Evolutionary conservation across 139 green algal species (phyloP), one percentile per base, ranked within the genome.

Genomic region (Gonium pectorale): DNA sequence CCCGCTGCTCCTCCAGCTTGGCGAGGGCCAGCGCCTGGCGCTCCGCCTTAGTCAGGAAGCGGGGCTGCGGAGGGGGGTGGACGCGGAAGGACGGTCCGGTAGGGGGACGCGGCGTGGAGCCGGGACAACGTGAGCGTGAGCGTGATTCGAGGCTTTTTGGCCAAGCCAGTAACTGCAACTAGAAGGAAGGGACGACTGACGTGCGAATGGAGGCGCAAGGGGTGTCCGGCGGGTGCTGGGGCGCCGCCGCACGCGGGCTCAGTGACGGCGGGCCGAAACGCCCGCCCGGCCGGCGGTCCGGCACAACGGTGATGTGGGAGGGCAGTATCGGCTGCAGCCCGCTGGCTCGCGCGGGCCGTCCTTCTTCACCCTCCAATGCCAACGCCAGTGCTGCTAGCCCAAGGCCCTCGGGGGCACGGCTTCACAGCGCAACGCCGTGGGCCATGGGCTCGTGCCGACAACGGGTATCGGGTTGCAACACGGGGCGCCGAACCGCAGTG

Each of bases 31-130:
- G 87, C 71, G 94, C 90, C 77, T 97, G 89, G 8, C 97, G 86
- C 90, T 98, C 89, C 81, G 95, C 91, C 90, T 98, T 98, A 44
- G 92, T 95, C 40, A 98, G 66, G 79, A 99, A 99, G 77, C 96
- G 93, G 9, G 97, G 97, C 91, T 96, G 90, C 24, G 38, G 5
- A 26, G 54, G 74, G 21, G 29, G 49, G 17, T 31, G 31, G 31
- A n/a, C n/a, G n/a, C n/a, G n/a, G n/a, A n/a, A n/a, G n/a, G n/a
- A n/a, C n/a, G n/a, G n/a, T n/a, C n/a, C n/a, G n/a, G n/a, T n/a
- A n/a, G n/a, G n/a, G n/a, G n/a, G n/a, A n/a, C n/a, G n/a, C n/a
- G n/a, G n/a, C n/a, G n/a, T n/a, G n/a, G n/a, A n/a, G n/a, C n/a
- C n/a, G n/a, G n/a, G n/a, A n/a, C n/a, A n/a, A n/a, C n/a, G n/a